Percentiles rank a stretch among this genome's conserved stretches.
phyloP scores from a whole-genome alignment of 768 basidiomycete species.

The Macrocybe gigantea region DNA sequence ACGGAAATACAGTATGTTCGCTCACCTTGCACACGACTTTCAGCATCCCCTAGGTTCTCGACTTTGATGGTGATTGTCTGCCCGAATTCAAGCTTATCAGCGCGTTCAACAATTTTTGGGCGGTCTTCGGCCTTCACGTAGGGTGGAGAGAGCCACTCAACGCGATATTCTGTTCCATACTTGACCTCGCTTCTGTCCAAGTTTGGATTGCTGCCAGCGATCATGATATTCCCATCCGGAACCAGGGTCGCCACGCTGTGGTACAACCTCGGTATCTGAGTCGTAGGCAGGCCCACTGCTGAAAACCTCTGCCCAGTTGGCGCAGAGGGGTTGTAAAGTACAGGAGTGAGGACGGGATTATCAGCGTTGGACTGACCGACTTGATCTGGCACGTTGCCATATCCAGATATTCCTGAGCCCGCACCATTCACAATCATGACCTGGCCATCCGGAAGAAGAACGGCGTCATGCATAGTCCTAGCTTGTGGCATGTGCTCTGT shows the following conservation, averaged over 20 bases:
- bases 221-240: constrained; percentile 66
- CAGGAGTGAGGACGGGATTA: constrained; percentile 60
- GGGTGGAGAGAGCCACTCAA: constrained; percentile 81
- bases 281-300: constrained; percentile 49
- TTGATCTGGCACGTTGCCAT: constrained; percentile 65
- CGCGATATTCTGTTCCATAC: constrained; percentile 85
- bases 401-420: constrained; percentile 67
- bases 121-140: constrained; percentile 59
- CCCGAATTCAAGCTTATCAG: constrained; percentile 38
- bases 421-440: constrained; percentile 77
- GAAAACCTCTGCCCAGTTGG: constrained; percentile 55
- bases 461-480: constrained; percentile 76
- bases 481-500: constrained; percentile 71
- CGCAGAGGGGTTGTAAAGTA: constrained; percentile 61
- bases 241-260: constrained; percentile 82
- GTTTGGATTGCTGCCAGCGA: constrained; percentile 83
- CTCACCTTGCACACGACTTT: constrained; percentile 26
- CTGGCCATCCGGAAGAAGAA: constrained; percentile 72
- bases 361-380: constrained; percentile 78
- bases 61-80: constrained; percentile 34
- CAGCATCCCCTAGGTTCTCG: constrained; percentile 21
- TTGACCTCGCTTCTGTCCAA: constrained; percentile 64
- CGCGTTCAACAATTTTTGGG: constrained; percentile 38
- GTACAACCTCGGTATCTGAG: constrained; percentile 69
- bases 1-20: constrained; percentile 26